Evolutionary conservation across 208 protist species (phyloP), one percentile per base, ranked within the genome.

Genomic region (Leishmania turanica): DNA sequence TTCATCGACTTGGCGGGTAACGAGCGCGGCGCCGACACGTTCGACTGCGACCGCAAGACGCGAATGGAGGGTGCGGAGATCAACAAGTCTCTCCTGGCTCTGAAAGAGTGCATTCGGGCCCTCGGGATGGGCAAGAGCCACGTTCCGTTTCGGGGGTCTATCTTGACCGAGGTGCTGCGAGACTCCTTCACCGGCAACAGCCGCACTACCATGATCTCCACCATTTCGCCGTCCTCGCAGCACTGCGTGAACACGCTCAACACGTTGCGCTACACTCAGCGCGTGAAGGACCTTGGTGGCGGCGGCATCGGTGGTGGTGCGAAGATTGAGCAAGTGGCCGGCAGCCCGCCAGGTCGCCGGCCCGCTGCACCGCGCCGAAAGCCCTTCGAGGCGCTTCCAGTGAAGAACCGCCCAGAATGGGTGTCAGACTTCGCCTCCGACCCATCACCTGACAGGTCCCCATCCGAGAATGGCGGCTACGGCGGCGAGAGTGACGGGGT

Each of bases 1-100:
- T 99, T 99, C 86, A 99, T 99, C 86, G 99, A 99, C 87, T 87
- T 99, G 19, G 99, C 99, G 54, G 99, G 99, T 42, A 99, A 95
- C 82, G 99, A 99, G 89, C 91, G 99, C 56, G 98, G 95, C 42
- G 96, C 97, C 17, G 99, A 99, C 86, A 99, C 98, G 0, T 94
- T 90, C 66, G 89, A 99, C 83, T 97, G 90, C 78, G 97, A 99
- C 82, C 90, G 97, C 60, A 96, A 98, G 75, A 99, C 98, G 21
- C 95, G 98, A 70, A 98, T 99, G 90, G 98, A 99, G 84, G 98
- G 98, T 1, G 98, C 99, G n/a, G 98, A 99, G 77, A 99, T 99
- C 89, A 99, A 99, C 90, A 99, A 99, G 88, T 99, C 95, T 45
- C 90, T 99, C 54, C 93, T 99, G 31, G 99, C 99, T 5, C 91